These are phyloP conservation scores for Cladosporium cucumerinum DNA, from an alignment of 2,329 filamentous ascomycete species.

Conservation along the genomic window DNA sequence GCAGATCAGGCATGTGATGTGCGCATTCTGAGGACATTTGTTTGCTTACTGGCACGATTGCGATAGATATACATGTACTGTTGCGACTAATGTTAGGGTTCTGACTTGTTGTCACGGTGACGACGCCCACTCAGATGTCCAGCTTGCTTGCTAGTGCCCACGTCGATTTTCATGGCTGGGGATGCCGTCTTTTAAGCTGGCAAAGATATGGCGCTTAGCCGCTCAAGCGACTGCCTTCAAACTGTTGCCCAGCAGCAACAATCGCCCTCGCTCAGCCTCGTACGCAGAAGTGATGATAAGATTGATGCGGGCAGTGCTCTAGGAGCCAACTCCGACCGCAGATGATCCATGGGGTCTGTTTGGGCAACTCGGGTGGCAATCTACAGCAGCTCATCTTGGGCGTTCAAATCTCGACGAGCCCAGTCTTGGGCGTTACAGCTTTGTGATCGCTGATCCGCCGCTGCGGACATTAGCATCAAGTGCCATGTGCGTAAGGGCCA, in stretches of 20 bases:
- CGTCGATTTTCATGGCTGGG: background rate
- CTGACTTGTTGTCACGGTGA: conserved; percentile 5
- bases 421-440: background rate
- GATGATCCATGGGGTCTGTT: background rate
- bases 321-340: conserved; percentile 2
- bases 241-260: background rate
- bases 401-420: background rate
- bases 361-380: background rate
- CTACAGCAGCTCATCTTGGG: background rate
- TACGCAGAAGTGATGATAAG: background rate
- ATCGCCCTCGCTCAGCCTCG: background rate
- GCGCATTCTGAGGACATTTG: background rate
- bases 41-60: background rate
- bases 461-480: background rate
- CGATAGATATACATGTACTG: background rate
- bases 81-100: background rate
- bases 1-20: background rate
- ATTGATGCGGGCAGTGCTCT: background rate
- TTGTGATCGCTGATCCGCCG: background rate
- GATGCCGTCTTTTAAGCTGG: background rate
- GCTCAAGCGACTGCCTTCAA: background rate
- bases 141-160: background rate
- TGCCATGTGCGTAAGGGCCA: background rate
- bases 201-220: background rate
- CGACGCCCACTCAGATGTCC: background rate